Base-by-base conservation (phyloP, 352 stramenopile species). In the Globisporangium radiosum region DNA sequence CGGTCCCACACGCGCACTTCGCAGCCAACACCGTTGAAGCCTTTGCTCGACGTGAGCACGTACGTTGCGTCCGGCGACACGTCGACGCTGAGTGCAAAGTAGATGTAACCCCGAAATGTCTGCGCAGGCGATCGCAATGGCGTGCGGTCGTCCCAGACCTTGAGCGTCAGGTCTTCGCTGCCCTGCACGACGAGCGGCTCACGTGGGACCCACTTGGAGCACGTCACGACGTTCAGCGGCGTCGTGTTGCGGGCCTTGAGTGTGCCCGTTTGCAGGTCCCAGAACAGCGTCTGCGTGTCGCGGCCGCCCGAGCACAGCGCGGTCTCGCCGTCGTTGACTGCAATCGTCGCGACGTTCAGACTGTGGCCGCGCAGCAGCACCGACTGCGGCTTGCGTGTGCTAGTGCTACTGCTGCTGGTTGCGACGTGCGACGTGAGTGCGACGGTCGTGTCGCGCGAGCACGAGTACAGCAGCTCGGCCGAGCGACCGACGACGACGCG, bases 171-270 rank as follows among this genome's bases (percentile, higher is more conserved):
- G 57, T 95, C 86, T 63, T 95, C 84, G 57, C 84, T 92, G 37
- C 82, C 85, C 42, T 95, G 84, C 0, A 73, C 80, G 4, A 94
- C 71, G 1, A 93, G 57, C 4, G 69, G 56, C 52, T 90, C 79
- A 0, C 55, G 17, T 9, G 84, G 78, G n/a, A 93, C 43, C 84
- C 81, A 94, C 52, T 83, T 88, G 17, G 79, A 85, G 68, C 84
- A 95, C 49, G 86, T 95, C 52, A 95, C 65, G 13, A 95, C 81
- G 40, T 95, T 95, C 69, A 90, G 81, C 15, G 86, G 74, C 7
- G 68, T 90, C 40, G 72, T 88, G 51, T 88, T 92, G 54, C 83
- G 87, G 11, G 64, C 58, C 38, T 73, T 72, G 9, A 79, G 66
- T 14, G 70, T 59, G 3, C 66, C 62, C 0, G 85, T 92, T 15